A percentile compares a stretch with the other conserved stretches of the same genome.
phyloP scores from a whole-genome alignment of 495 filamentous ascomycete genomes.

The Hypoxylon fragiforme region DNA sequence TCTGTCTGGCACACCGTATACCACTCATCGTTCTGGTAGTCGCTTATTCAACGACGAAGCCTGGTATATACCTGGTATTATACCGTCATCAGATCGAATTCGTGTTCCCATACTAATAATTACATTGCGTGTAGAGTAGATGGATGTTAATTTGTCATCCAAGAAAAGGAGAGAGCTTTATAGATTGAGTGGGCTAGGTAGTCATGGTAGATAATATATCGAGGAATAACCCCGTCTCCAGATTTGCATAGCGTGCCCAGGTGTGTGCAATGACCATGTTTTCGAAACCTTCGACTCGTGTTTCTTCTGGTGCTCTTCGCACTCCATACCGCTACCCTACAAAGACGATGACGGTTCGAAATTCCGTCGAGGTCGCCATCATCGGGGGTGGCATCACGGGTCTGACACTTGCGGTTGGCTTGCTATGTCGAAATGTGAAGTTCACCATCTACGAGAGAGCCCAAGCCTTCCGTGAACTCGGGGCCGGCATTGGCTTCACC shows the following conservation, averaged over 20 bases:
- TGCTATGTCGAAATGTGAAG: not conserved
- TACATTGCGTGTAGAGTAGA: not conserved
- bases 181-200: not conserved
- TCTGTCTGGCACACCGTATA: too few relatives aligned
- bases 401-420: not conserved
- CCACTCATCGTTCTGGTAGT: too few relatives aligned
- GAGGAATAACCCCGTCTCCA: not conserved
- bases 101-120: not conserved
- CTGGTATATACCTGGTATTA: too few relatives aligned
- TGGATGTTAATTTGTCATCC: not conserved
- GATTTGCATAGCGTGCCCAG: not conserved
- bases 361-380: not conserved
- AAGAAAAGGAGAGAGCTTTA: not conserved
- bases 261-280: not conserved
- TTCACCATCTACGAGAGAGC: not conserved
- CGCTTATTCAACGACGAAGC: too few relatives aligned
- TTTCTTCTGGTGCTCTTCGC: not conserved
- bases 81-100: too few relatives aligned
- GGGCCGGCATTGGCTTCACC: not conserved
- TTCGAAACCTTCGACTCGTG: not conserved
- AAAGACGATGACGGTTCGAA: not conserved
- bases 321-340: not conserved
- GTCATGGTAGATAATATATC: not conserved
- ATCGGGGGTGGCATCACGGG: not conserved
- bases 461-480: not conserved